Evolutionary conservation across 2,329 filamentous ascomycete species (phyloP).

Genomic region (Nemania abortiva): DNA sequence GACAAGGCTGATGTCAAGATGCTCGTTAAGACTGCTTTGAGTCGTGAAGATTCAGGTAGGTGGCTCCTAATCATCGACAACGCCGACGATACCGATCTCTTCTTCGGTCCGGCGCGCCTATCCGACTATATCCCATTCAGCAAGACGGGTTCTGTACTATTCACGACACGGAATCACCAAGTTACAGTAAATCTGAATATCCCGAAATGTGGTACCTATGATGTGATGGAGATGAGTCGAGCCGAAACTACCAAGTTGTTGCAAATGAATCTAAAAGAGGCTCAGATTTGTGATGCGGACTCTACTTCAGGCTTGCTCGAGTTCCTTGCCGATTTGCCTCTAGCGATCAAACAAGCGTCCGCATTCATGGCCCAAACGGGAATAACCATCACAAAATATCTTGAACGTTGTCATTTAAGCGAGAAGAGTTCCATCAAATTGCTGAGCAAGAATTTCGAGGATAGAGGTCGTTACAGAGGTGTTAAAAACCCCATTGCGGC

Average conservation of each 20-base stretch:
- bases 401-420: constrained; percentile 2
- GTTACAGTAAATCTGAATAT: background rate
- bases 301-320: background rate
- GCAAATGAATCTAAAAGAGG: no score
- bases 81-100: background rate
- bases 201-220: background rate
- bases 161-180: background rate
- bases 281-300: no score
- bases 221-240: background rate
- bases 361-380: background rate
- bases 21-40: no score
- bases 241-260: no score
- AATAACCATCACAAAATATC: background rate
- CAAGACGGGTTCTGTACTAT: background rate
- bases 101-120: background rate
- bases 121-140: background rate
- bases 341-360: background rate
- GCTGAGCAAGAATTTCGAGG: constrained; percentile 4
- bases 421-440: background rate
- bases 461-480: background rate
- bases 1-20: no score
- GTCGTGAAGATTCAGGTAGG: no score
- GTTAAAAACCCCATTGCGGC: constrained; percentile 1
- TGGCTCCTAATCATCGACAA: no score
- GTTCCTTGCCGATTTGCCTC: background rate